phyloP scores from a whole-genome alignment of 78 protist genomes.

The Planoprotostelium fungivorum region DNA sequence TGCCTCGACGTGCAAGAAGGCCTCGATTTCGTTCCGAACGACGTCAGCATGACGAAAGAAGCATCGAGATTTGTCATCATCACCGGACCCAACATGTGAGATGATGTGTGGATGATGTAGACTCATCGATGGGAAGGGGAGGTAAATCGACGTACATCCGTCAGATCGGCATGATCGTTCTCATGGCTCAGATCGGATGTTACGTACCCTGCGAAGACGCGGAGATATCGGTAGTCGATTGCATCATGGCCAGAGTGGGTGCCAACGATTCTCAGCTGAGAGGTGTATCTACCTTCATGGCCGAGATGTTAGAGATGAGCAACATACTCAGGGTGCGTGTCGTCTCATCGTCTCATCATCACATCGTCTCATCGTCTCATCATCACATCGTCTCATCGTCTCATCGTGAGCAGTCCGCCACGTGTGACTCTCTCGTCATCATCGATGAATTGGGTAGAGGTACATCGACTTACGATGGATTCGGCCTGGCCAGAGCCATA shows the following conservation, averaged over 20 bases:
- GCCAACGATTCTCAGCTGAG: constrained; percentile 94
- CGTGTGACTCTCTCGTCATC: constrained; percentile 79
- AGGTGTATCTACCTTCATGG: constrained; percentile 97
- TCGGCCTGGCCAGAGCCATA: constrained; percentile 97
- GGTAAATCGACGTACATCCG: constrained; percentile 66
- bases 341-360: not conserved
- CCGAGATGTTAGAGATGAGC: constrained; percentile 98
- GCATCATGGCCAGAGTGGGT: constrained; percentile 94
- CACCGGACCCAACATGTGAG: constrained; percentile 91
- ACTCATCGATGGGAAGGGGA: no score
- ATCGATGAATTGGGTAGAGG: constrained; percentile 99
- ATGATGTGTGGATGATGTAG: not conserved
- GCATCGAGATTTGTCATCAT: constrained; percentile 60
- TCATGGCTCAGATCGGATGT: constrained; percentile 98
- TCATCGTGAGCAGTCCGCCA: constrained; percentile 77
- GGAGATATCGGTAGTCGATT: constrained; percentile 60
- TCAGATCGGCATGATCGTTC: constrained; percentile 75
- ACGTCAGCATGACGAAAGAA: constrained; percentile 47
- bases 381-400: not conserved
- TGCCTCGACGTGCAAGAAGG: constrained; percentile 85
- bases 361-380: not conserved
- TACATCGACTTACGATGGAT: constrained; percentile 98
- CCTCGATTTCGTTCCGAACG: constrained; percentile 85
- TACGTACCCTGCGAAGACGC: constrained; percentile 89
- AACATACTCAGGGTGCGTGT: constrained; percentile 69